Percentiles rank a stretch among this genome's conserved stretches.
Evolutionary conservation across 2,329 filamentous ascomycete species (phyloP).

Genomic region (Sarocladiaceae sp.): DNA sequence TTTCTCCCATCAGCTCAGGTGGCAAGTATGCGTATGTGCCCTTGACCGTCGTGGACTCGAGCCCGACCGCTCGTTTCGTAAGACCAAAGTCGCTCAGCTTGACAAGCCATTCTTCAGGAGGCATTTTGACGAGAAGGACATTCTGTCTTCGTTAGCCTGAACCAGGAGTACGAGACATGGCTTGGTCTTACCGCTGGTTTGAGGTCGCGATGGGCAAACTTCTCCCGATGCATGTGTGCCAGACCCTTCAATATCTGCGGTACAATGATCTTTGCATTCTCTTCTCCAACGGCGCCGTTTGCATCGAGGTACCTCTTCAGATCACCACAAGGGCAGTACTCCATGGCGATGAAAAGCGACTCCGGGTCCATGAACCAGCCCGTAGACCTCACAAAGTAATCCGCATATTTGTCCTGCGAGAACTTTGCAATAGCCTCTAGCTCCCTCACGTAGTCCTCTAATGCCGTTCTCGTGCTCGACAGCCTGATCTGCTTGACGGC

Average conservation of each 20-base stretch:
- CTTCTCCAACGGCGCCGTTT: not conserved
- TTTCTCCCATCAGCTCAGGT: not conserved
- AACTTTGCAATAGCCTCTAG: slow-evolving; percentile 3
- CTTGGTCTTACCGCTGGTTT: slow-evolving; percentile 1
- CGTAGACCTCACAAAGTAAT: not conserved
- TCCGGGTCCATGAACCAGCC: not conserved
- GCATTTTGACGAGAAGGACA: not conserved
- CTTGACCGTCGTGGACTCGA: slow-evolving; percentile 2
- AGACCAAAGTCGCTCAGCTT: slow-evolving; percentile 4
- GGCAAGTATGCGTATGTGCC: not conserved
- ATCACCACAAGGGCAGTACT: slow-evolving; percentile 1
- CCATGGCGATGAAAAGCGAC: slow-evolving; percentile 4
- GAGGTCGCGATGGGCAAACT: slow-evolving; percentile 2
- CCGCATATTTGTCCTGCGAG: not conserved
- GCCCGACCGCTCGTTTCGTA: not conserved
- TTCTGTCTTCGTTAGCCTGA: not conserved
- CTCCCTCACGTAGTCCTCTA: not conserved
- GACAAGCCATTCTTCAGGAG: not conserved
- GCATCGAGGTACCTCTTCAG: not conserved
- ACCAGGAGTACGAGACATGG: not conserved
- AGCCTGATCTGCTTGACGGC: slow-evolving; percentile 1
- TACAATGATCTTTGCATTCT: slow-evolving; percentile 1
- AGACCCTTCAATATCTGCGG: not conserved
- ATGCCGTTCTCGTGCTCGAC: not conserved
- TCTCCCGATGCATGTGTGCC: slow-evolving; percentile 2